phyloP scores from a whole-genome alignment of 2,329 filamentous ascomycete species.

The Alternaria ethzedia region DNA sequence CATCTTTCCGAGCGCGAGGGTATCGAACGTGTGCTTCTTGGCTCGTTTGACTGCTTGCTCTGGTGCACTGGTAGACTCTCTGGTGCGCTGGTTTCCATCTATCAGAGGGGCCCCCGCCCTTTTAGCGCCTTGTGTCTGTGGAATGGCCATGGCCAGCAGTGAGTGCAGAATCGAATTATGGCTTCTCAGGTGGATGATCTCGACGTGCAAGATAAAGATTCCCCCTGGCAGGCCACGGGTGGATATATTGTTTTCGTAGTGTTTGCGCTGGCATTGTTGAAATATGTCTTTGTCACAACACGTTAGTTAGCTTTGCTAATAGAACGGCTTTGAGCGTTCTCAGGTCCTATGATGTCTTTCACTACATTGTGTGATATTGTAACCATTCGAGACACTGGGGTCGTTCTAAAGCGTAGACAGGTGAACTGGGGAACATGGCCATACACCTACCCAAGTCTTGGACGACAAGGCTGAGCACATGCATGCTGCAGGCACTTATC shows the following conservation, averaged over 20 bases:
- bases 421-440: neutral
- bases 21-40: neutral
- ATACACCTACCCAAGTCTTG: neutral
- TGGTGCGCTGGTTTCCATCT: neutral
- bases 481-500: neutral
- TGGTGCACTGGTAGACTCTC: neutral
- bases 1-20: neutral
- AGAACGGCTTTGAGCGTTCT: neutral
- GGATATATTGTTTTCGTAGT: neutral
- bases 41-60: neutral
- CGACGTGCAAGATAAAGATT: neutral
- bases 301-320: neutral
- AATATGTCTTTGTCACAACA: neutral
- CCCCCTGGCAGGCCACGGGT: neutral
- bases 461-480: neutral
- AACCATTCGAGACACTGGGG: neutral
- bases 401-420: neutral
- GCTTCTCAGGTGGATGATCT: neutral
- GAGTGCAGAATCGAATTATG: neutral
- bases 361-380: neutral
- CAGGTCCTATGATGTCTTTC: neutral
- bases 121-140: neutral
- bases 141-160: neutral
- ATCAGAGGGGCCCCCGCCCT: neutral
- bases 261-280: neutral